Evolutionary conservation across 176 grass and related monocot species (phyloP), one percentile per base, ranked within the genome.

Genomic region (Triticum monococcum): DNA sequence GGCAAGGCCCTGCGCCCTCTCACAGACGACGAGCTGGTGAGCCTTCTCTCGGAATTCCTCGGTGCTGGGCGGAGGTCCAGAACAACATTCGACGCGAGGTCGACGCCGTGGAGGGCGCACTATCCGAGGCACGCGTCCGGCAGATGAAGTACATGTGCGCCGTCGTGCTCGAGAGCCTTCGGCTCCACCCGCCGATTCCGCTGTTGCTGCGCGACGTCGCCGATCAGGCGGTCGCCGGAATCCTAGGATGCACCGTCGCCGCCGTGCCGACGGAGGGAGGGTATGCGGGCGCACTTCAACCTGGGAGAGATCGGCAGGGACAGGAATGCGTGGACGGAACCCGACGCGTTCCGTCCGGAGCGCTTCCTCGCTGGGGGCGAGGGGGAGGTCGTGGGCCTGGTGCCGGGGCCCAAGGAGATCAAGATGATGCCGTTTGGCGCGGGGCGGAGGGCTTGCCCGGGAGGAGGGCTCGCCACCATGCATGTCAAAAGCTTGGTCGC

Each of bases 301-400:
- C 9, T 43, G 40, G 40, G 40, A 9, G 40, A 43, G 40, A 43
- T 43, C 2, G 40, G 40, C 9, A 43, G 78, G n/a, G 61, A 80
- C 78, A 3, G 5, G 0, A 64, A 28, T 8, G 6, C 12, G 3
- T 80, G n/a, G n/a, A n/a, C 45, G 11, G 20, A 69, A 4, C 45
- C 80, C 7, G 45, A 70, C 11, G 86, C 56, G 83, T 94, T 91
- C 87, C 69, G 70, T 26, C 92, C 89, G 22, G 92, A 94, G 81
- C 68, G 92, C 24, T 93, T 93, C 79, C 3, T 90, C 40, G 64
- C 66, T 17, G 88, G 83, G 4, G 92, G 88, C 4, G 79, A 90
- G 62, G 83, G 68, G 0, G 65, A 69, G 45, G 45, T 45, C 4
- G 65, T 82, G 0, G 30, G 80, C 1, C 11, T 41, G 0, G 5